Evolutionary conservation across 1,139 yeast genomes (phyloP), one percentile per base, ranked within the genome.

Genomic region (Suhomyces bribrorum): DNA sequence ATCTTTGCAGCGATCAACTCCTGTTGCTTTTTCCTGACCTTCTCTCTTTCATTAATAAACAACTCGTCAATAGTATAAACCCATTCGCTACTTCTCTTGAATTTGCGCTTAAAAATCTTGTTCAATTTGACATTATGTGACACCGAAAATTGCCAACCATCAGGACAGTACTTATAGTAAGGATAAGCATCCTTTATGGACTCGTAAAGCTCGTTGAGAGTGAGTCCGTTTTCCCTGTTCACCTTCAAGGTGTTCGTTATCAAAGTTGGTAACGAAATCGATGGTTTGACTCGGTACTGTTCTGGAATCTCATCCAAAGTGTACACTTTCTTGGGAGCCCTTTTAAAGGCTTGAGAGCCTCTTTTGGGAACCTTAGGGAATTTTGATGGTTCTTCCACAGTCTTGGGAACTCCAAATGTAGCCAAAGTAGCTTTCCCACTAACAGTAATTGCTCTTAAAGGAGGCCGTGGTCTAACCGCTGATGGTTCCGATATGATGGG

Each of bases 131-230:
- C 71, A 53, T 88, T 89, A 63, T 92, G 98, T 33, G 94, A 77
- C 12, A 92, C 95, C 1, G 95, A 79, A 55, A 87, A 83, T 64
- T 92, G 98, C 99, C 99, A 92, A 2, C 97, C 97, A 59, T 89
- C 96, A 1, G 95, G 89, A 55, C 97, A 89, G 62, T 87, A 92
- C 55, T 83, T 79, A 62, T 87, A 92, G 62, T 86, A 92, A 2
- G 97, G 98, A 59, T 86, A 90, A 8, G 85, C 64, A 29, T 87
- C 95, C 56, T 86, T 86, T 36, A 92, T 87, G 2, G 89, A 87
- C 39, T 85, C 86, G 58, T 87, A 84, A 31, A 92, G 87, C 49
- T 89, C 97, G 9, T 87, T 80, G 34, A 92, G 65, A 0, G 95
- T 84, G 76, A 88, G 77, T 13, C 96, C 96, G 4, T 78, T 75